These are phyloP conservation scores for Aspergillus ostianus DNA, from an alignment of 495 filamentous ascomycete genomes.

Conservation along the genomic window DNA sequence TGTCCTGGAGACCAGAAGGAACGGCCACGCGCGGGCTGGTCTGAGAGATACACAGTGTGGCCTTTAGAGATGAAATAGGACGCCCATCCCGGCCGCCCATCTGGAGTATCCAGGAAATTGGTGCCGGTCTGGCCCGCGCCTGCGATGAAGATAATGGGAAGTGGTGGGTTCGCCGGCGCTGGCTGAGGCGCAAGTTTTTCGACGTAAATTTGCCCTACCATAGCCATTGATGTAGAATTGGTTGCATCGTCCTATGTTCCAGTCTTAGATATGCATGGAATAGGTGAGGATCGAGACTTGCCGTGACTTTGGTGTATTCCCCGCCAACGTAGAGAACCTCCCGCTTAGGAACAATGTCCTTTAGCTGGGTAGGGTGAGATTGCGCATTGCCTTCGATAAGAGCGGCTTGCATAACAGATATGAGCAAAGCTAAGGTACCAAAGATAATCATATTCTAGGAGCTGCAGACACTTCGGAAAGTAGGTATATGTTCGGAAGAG, in stretches of 20 bases:
- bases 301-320: slow-evolving; percentile 16
- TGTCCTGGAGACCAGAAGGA: slow-evolving; percentile 3
- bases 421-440: neutral
- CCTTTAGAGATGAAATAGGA: slow-evolving; percentile 48
- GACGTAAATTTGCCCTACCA: slow-evolving; percentile 44
- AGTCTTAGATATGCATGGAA: neutral
- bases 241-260: neutral
- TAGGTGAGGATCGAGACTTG: slow-evolving; percentile 6
- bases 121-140: slow-evolving; percentile 44
- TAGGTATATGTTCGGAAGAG: neutral
- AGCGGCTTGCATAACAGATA: neutral
- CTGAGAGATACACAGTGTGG: slow-evolving; percentile 45
- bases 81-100: slow-evolving; percentile 51
- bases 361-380: neutral
- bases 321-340: slow-evolving; percentile 18
- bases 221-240: neutral
- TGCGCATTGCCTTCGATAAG: neutral
- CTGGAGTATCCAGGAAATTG: slow-evolving; percentile 52
- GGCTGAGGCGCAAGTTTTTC: slow-evolving; percentile 40
- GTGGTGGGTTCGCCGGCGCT: slow-evolving; percentile 12
- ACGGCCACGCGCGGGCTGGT: slow-evolving; percentile 41
- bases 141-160: slow-evolving; percentile 48
- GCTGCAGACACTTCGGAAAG: no score
- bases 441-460: neutral
- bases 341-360: neutral